Evolutionary conservation across 345 rosid genomes (phyloP).

Genomic region (Clarkia xantiana): DNA sequence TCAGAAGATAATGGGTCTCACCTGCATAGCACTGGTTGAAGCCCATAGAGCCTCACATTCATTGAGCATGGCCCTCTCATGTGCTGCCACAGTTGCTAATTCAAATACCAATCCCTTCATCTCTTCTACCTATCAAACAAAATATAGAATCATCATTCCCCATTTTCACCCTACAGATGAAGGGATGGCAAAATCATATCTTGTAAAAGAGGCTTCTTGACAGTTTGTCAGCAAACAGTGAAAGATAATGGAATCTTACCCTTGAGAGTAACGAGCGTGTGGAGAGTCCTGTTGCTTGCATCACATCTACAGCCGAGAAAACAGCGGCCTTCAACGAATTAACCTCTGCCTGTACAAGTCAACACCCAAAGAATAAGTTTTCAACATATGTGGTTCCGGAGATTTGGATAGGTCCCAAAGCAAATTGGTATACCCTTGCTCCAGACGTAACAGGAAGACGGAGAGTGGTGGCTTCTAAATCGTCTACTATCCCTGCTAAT

Average conservation of each 20-base stretch:
- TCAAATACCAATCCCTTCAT: conserved; percentile 44
- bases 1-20: conserved; percentile 10
- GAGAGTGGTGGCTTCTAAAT: conserved; percentile 81
- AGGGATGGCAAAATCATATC: not conserved
- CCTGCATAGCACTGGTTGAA: conserved; percentile 63
- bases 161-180: no score
- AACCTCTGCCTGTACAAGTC: conserved; percentile 46
- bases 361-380: conserved; percentile 9
- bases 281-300: conserved; percentile 82
- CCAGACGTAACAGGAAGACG: conserved; percentile 83
- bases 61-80: conserved; percentile 46
- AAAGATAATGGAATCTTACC: conserved; percentile 28
- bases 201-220: not conserved
- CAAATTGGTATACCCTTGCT: conserved; percentile 45
- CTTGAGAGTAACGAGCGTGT: conserved; percentile 49
- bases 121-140: conserved; percentile 33
- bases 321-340: conserved; percentile 67
- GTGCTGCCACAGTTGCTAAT: conserved; percentile 38
- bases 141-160: no score
- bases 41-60: conserved; percentile 57
- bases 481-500: conserved; percentile 67
- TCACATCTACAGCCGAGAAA: conserved; percentile 81
- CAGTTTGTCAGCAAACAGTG: no score
- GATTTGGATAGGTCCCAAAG: not conserved
- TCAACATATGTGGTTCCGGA: conserved; percentile 6